Percentiles rank a stretch among this genome's conserved stretches.
These are phyloP conservation scores for Candida stauntonica DNA, from an alignment of 805 yeast genomes.

Conservation along the genomic window DNA sequence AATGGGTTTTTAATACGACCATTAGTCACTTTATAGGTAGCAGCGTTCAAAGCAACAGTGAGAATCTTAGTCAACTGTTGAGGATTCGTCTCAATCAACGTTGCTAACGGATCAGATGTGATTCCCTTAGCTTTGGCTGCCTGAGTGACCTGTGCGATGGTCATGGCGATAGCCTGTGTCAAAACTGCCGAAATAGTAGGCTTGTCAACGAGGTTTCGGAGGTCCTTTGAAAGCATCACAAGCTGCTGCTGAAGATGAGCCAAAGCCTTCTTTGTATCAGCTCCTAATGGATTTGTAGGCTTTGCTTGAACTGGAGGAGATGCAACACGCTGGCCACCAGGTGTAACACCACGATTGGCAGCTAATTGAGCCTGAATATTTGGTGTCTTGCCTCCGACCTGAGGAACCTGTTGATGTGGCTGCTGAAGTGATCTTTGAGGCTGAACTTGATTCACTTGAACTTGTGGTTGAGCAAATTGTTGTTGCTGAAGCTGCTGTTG, in stretches of 20 bases:
- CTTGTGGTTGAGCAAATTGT: conserved; percentile 2
- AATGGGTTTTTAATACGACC: conserved; percentile 45
- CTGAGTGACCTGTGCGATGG: conserved; percentile 84
- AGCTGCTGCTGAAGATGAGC: conserved; percentile 83
- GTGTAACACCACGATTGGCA: conserved; percentile 29
- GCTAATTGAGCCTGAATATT: conserved; percentile 28
- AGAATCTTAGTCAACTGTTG: conserved; percentile 73
- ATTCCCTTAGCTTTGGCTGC: conserved; percentile 85
- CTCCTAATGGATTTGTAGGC: conserved; percentile 28
- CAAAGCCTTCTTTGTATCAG: conserved; percentile 55
- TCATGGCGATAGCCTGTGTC: conserved; percentile 89
- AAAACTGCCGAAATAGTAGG: conserved; percentile 79
- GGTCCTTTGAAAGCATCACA: conserved; percentile 69
- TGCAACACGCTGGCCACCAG: not conserved
- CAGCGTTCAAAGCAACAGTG: conserved; percentile 77
- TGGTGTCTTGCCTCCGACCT: conserved; percentile 18
- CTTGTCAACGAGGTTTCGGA: conserved; percentile 66
- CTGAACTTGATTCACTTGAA: not conserved
- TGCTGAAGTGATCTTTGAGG: not conserved
- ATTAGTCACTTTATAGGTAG: conserved; percentile 57
- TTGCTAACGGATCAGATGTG: conserved; percentile 71
- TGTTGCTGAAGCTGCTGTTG: conserved; percentile 7
- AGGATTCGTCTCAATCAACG: conserved; percentile 76
- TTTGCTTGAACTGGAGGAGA: conserved; percentile 16
- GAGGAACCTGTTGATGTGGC: conserved; percentile 2